Base-by-base conservation (phyloP, 306 rosid species). In the Abrus pulchellus region DNA sequence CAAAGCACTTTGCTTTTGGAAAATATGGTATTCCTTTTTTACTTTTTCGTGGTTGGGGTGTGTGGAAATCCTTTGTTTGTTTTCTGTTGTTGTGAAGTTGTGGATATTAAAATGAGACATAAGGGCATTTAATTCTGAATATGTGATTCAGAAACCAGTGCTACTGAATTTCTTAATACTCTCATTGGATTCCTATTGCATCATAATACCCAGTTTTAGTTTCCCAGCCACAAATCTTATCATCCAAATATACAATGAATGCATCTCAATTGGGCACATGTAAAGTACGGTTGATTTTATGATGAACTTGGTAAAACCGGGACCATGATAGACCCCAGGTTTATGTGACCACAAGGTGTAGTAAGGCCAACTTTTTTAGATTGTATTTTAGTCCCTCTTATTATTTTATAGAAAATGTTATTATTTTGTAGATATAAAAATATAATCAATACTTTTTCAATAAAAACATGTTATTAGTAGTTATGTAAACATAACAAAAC, bases 11-110 rank as follows among this genome's bases (percentile, higher is more conserved):
- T 63, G 74, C 62, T 53, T 13, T 7, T 43, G 45, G 68, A 49
- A 66, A 36, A 67, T 75, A 68, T 82, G 64, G 52, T 57, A 49
- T 47, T 69, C 45, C 9, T 10, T 10, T 63, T 44, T 66, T n/a
- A 20, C 20, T 14, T 53, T 56, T 7, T 36, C 40, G 60, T 63
- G 48, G 41, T 79, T 59, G 45, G 61, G 36, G 72, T 79, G 83
- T 78, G 80, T 83, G 67, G 28, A 67, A 79, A 75, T 67, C 78
- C 73, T 67, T 49, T 44, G 3, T 78, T 73, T 72, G 77, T 74
- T 79, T 67, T 41, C 32, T 55, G 62, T 10, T 76, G 81, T 67
- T 78, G 60, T 67, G 73, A 66, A 14, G 40, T 64, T 62, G 54
- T 63, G 72, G 70, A 72, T 44, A 54, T 28, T 47, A 64, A 45